Evolutionary conservation across 805 yeast genomes (phyloP), one percentile per base, ranked within the genome.

Genomic region (Ogataea glucozyma): DNA sequence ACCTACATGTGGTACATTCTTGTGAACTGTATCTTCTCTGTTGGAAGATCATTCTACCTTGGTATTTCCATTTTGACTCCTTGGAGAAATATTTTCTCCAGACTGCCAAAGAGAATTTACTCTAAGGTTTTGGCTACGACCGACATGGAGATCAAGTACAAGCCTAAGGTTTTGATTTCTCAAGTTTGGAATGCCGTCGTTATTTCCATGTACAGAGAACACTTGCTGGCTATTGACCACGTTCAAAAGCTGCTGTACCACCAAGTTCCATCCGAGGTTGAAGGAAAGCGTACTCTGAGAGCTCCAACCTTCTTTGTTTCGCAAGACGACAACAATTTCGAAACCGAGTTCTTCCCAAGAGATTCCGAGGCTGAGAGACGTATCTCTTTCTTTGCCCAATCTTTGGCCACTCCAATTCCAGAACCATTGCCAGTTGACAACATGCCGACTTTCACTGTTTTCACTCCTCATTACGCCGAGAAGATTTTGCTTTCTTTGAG

Each of bases 151-250:
- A 88, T 91, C 65, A 91, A 93, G 75, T 93, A 93, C 73, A 91
- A 93, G 72, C 98, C 99, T 55, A 93, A 93, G 79, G 97, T 93
- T 54, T 77, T 93, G 66, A 91, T 93, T 60, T 89, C 97, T 31
- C 99, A 93, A 75, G 91, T 95, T 57, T 93, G 99, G 99, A 93
- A 93, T 66, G 99, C 99, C 42, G 86, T 93, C 69, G 95, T 93
- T 54, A 93, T 93, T 58, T 91, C 99, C 46, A 93, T 93, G 99
- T 95, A 93, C 83, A 88, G 99, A 76, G 99, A 93, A 72, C 99
- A 93, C 69, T 75, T 93, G 68, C 73, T 93, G 56, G 98, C 99
- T 21, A 91, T 95, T 67, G 99, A 93, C 67, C 99, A 93, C 66
- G 99, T 93, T 52, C 99, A 93, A 73, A 91, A 88, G 73, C 78